Evolutionary conservation across 495 filamentous ascomycete genomes (phyloP).

Genomic region (Aspergillus ellipticus): DNA sequence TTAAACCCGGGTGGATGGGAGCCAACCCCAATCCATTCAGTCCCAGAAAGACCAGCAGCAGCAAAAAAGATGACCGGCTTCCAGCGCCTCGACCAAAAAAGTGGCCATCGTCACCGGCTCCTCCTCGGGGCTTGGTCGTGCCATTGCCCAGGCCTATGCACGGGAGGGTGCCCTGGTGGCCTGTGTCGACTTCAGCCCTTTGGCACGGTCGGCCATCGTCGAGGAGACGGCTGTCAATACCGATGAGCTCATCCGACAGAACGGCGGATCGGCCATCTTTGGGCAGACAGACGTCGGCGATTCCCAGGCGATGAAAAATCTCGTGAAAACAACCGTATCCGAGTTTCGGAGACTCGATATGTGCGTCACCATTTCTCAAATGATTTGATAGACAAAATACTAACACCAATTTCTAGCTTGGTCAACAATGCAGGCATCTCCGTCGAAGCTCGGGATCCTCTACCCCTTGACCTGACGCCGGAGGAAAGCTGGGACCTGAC

Average conservation of each 20-base stretch:
- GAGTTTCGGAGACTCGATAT: slow-evolving; percentile 43
- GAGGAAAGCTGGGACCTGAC: slow-evolving; percentile 43
- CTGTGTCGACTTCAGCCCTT: slow-evolving; percentile 33
- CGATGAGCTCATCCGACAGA: slow-evolving; percentile 29
- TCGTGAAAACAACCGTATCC: slow-evolving; percentile 30
- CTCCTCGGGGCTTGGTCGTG: slow-evolving; percentile 37
- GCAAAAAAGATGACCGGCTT: too few species aligned
- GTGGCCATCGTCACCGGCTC: too few species aligned
- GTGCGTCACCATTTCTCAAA: slow-evolving; percentile 19
- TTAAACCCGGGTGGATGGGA: too few species aligned
- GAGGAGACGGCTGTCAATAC: slow-evolving; percentile 28
- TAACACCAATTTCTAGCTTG: slow-evolving; percentile 28
- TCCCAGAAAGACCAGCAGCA: too few species aligned
- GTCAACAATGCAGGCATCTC: slow-evolving; percentile 54
- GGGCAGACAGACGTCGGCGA: slow-evolving; percentile 35
- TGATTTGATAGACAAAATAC: not conserved
- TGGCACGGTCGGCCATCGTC: slow-evolving; percentile 6
- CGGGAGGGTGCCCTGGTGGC: slow-evolving; percentile 37
- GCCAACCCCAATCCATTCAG: too few species aligned
- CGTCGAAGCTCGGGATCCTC: slow-evolving; percentile 18
- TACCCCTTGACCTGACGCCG: slow-evolving; percentile 34
- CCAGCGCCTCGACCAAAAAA: too few species aligned
- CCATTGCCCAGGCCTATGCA: slow-evolving; percentile 35
- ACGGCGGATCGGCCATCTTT: slow-evolving; percentile 35
- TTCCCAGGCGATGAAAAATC: slow-evolving; percentile 23